Base-by-base conservation (phyloP, 768 basidiomycete species). In the Amanita pseudoporphyria region DNA sequence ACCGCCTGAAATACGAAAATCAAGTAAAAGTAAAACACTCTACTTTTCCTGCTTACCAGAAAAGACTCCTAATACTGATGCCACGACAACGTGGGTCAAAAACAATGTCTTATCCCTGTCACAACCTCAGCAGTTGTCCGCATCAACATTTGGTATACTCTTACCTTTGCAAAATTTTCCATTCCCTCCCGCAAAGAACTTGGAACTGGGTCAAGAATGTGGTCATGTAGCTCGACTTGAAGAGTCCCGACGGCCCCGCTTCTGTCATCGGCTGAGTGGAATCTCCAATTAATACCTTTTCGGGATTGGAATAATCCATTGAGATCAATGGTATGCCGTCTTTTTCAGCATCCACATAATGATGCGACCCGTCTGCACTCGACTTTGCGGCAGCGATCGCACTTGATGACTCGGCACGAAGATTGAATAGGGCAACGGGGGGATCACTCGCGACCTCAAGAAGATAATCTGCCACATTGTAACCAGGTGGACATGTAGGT, bases 401-500 rank as follows among this genome's bases (percentile, higher is more conserved):
- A 7, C 56, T 52, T 9, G 35, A 21, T 16, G 16, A n/a, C n/a
- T n/a, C 19, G 18, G 33, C 5, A 33, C 55, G 31, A 19, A 57
- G 42, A 49, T 63, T 67, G 69, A 79, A 77, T 1, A 79, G 61
- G 26, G 62, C 64, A 6, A 72, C 66, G 12, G 79, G 76, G 1
- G 79, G 73, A 43, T 79, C 78, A 57, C 79, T 84, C 1, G 92
- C 92, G 45, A 97, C 75, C 56, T 96, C 93, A 18, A 97, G 72
- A 9, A 96, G 74, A 58, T 94, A 88, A 62, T 97, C 94, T 0
- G 94, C 92, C 14, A 94, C 77, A 57, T 96, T 96, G 68, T 94
- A 93, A 0, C 89, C 91, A 43, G 80, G 72, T 6, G 78, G 84
- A 58, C 82, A 90, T 9, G 74, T 66, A 6, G 67, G 68, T 3